Conservation (phyloP, 1,284 basidiomycete species). For the Vanrija sp. region DNA sequence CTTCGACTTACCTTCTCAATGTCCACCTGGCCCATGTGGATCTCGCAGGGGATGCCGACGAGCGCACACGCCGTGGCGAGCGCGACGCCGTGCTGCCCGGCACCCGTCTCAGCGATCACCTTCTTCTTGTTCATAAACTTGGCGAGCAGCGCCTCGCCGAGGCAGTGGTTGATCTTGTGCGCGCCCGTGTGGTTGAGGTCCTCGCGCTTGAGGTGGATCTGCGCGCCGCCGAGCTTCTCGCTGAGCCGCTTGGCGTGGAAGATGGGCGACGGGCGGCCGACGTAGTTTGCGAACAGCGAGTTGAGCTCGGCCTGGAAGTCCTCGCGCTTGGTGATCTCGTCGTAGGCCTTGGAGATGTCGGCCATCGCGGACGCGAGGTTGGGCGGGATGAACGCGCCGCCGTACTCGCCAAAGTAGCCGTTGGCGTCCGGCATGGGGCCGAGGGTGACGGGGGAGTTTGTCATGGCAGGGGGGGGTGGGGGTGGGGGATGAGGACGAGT, state of each 20-base stretch:
- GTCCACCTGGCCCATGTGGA: conserved; percentile 98
- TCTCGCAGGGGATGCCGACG: conserved; percentile 90
- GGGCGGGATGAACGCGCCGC: conserved; percentile 15
- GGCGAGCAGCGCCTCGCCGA: conserved; percentile 91
- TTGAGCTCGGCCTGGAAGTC: conserved; percentile 20
- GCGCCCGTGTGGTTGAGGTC: conserved; percentile 85
- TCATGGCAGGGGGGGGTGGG: conserved; percentile 4
- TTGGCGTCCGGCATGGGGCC: conserved; percentile 21
- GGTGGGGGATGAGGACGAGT: too few species aligned
- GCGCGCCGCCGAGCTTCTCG: conserved; percentile 75
- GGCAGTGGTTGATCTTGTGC: conserved; percentile 86
- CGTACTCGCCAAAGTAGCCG: conserved; percentile 21
- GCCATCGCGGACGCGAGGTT: conserved; percentile 19
- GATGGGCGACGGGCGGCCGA: conserved; percentile 16
- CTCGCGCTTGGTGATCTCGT: conserved; percentile 14
- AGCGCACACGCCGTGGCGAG: conserved; percentile 97
- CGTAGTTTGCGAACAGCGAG: conserved; percentile 12
- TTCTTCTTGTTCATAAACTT: conserved; percentile 81
- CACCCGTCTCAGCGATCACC: conserved; percentile 95
- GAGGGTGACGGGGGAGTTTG: conserved; percentile 3
- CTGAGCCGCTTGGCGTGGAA: conserved; percentile 66
- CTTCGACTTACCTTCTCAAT: conserved; percentile 54
- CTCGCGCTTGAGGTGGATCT: conserved; percentile 85
- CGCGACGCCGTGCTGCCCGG: conserved; percentile 97
- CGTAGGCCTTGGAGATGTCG: conserved; percentile 17